These are phyloP conservation scores for Rhizopogon roseolus DNA, from an alignment of 768 basidiomycete species.

Conservation along the genomic window DNA sequence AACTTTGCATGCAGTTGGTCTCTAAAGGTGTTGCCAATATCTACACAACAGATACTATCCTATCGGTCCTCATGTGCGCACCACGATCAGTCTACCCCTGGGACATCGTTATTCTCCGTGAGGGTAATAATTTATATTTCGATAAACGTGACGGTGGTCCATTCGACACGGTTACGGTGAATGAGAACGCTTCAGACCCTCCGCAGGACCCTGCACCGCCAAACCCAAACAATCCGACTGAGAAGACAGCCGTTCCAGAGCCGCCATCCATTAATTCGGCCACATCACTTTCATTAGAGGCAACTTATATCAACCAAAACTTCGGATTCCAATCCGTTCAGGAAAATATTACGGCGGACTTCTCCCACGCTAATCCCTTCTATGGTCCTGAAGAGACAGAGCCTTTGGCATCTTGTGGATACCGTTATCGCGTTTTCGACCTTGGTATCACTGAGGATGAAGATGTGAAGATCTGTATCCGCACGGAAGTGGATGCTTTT, in stretches of 20 bases:
- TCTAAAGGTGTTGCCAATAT: slow-evolving; percentile 77
- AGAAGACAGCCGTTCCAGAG: slow-evolving; percentile 60
- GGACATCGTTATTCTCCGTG: slow-evolving; percentile 95
- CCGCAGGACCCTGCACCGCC: slow-evolving; percentile 78
- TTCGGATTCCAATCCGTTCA: slow-evolving; percentile 94
- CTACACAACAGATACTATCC: slow-evolving; percentile 93
- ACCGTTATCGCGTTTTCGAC: slow-evolving; percentile 94
- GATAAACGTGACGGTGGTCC: slow-evolving; percentile 98
- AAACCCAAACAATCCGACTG: slow-evolving; percentile 73
- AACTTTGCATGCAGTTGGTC: slow-evolving; percentile 53
- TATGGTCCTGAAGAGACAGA: slow-evolving; percentile 92
- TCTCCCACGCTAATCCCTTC: slow-evolving; percentile 92
- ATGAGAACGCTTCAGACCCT: slow-evolving; percentile 96
- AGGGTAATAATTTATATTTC: slow-evolving; percentile 90
- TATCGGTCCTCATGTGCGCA: slow-evolving; percentile 94
- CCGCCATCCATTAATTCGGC: slow-evolving; percentile 87
- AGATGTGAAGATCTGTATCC: slow-evolving; percentile 83
- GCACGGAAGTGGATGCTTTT: slow-evolving; percentile 96
- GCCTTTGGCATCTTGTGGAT: slow-evolving; percentile 92
- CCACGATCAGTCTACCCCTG: slow-evolving; percentile 95
- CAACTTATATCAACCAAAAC: slow-evolving; percentile 98
- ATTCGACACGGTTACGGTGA: slow-evolving; percentile 96
- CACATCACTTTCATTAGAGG: slow-evolving; percentile 90
- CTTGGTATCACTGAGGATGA: slow-evolving; percentile 88
- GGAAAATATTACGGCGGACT: slow-evolving; percentile 66